Evolutionary conservation across 2,329 filamentous ascomycete species (phyloP), one percentile per base, ranked within the genome.

Genomic region (Colletotrichum spaethianum): DNA sequence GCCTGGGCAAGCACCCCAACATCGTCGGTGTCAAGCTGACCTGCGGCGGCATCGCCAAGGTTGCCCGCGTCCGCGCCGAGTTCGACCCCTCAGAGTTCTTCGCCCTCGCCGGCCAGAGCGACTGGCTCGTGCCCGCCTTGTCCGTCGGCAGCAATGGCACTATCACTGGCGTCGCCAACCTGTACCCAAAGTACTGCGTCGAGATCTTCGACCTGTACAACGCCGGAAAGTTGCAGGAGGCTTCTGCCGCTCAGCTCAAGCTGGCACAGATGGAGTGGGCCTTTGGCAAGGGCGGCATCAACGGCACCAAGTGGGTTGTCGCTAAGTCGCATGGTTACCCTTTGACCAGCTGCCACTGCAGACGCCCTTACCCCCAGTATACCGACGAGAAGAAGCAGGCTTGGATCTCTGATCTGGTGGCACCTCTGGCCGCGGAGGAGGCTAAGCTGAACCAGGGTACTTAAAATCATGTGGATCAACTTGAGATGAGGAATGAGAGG

Each of bases 31-130:
- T 91, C 63, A 94, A 94, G 83, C 83, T 93, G 67, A 94, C 92
- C 2, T 94, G 92, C 77, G 92, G 92, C n/a, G 91, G 90, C 75
- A 93, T 93, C 40, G 92, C 91, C 70, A 94, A 94, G 81, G 87
- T 94, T 60, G 89, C 90, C 4, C 86, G 92, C 11, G 86, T 94
- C 4, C 78, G 81, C 8, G 84, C 83, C 20, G 79, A 83, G 73
- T 82, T 93, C 70, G 80, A 86, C 0, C 80, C 86, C 0, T 84
- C 88, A 2, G 80, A 86, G 14, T 95, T 95, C 77, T 88, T 91
- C 1, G 88, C 90, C 0, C 94, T 90, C 76, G 92, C 92, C 0
- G 93, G 93, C 0, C 92, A 94, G 82, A 90, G 89, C 2, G 93
- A 95, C 77, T 94, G 93, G 79, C 80, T 94, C 31, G 82, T 93